Base-by-base conservation (phyloP, 2,329 filamentous ascomycete genomes). In the Simplicillium aogashimaense region DNA sequence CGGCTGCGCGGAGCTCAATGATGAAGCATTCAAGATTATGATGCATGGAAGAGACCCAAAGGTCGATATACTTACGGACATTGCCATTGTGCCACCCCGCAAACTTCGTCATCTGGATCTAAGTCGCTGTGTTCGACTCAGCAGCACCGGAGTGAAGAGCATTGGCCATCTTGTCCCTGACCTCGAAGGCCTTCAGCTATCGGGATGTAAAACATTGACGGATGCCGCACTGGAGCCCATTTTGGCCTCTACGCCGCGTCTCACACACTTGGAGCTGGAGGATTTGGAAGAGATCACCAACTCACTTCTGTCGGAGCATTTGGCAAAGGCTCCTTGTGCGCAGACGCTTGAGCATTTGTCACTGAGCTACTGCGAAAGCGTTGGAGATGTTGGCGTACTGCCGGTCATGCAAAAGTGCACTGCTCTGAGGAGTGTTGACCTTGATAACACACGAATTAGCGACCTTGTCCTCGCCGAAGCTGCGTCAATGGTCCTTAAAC, bases 381-480 rank as follows among this genome's bases (percentile, higher is more conserved):
- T 98, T 2, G 81, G 87, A 17, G 92, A 97, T 55, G 65, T 70
- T 0, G 90, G 90, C 41, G 83, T 95, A 75, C 69, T 95, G 1
- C 84, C 85, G 1, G 67, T 95, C 3, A 69, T 97, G 49, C 86
- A 87, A 53, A 74, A 72, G 25, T 94, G 88, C 58, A 70, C 73
- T 0, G 71, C 65, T 12, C 70, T 97, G 12, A 69, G 70, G 36
- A 85, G 72, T 25, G 65, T 94, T 12, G 86, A 94, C 39, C 81
- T 97, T 70, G 92, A 98, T 65, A 97, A 97, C 58, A 97, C 90
- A 0, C 80, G 85, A 36, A 79, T 95, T 46, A 90, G 86, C 13
- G 87, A 97, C 53, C 74, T 95, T 2, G 81, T 86, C 4, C 76
- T 97, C 9, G 76, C 81, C 42, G 90, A 95, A 66, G 87, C 89